Base-by-base conservation (phyloP, 345 rosid species). In the Salix suchowensis region DNA sequence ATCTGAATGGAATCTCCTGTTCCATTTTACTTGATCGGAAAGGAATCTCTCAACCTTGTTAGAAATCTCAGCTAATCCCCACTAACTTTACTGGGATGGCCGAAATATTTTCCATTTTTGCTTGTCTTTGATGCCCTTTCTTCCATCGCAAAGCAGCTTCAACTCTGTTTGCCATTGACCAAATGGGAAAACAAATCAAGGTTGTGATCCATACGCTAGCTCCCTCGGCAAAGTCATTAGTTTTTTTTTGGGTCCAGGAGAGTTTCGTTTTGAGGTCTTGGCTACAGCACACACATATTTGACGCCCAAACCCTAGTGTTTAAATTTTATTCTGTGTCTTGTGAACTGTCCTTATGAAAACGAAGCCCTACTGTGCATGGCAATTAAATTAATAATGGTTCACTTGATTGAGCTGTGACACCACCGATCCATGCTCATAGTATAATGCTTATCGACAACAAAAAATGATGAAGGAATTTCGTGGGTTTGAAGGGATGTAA, bases 1-100 rank as follows among this genome's bases (percentile, higher is more conserved):
- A 85, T 79, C 79, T 81, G 55, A 83, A 81, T 55, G 86, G 87
- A 87, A 85, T 87, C 82, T 81, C 24, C 23, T 64, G 65, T 75
- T 73, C 61, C 66, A 61, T 71, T 15, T 15, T 30, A 19, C 42
- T 68, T 74, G 75, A 84, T 65, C 74, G 71, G 24, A 81, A 80
- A 30, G 74, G 85, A 81, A 87, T 82, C 82, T 83, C 64, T 65
- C 77, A 18, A 46, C 44, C 39, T 48, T 74, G 68, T 72, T 21
- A 62, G 30, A n/a, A 26, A 7, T 65, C 1, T 2, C 37, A 34
- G 5, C 0, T 19, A 44, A 58, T 11, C 54, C 54, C 0, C 26
- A 23, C 26, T 8, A 21, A 21, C 50, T 46, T 46, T 14, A 14
- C 16, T 13, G 3, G 15, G 50, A 44, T 44, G 0, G 50, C 61